These are phyloP conservation scores for Pisolithus orientalis DNA, from an alignment of 768 basidiomycete species.

Conservation along the genomic window DNA sequence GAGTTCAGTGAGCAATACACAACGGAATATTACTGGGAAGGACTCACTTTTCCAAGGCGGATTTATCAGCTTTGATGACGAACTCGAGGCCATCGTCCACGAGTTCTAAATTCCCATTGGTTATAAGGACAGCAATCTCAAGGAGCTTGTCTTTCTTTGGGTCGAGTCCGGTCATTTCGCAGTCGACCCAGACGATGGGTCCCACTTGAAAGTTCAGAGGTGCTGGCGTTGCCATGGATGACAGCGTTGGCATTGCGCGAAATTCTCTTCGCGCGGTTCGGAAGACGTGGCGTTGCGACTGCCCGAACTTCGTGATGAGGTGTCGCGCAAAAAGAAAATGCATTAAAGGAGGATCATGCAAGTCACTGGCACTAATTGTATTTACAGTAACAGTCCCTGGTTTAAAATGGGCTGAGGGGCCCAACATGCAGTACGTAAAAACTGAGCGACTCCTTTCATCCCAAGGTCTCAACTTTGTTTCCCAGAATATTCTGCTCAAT, in stretches of 20 bases:
- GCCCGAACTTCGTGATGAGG: background rate
- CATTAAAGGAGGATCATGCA: background rate
- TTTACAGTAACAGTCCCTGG: too few relatives aligned
- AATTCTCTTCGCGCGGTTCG: background rate
- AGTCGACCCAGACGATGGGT: conserved; percentile 77
- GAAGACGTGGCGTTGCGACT: too few relatives aligned
- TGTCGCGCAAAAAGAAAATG: background rate
- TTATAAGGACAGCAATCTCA: conserved; percentile 83
- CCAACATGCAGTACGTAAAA: too few relatives aligned
- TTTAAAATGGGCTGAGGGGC: too few relatives aligned
- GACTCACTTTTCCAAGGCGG: conserved; percentile 58
- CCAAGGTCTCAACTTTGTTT: too few relatives aligned
- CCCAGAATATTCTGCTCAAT: too few relatives aligned
- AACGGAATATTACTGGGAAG: background rate
- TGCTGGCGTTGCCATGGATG: conserved; percentile 10
- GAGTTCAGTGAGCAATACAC: background rate
- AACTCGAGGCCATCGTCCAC: conserved; percentile 80
- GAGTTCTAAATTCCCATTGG: conserved; percentile 72
- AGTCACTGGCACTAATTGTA: too few relatives aligned
- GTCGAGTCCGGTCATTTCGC: conserved; percentile 76
- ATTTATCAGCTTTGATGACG: conserved; percentile 69
- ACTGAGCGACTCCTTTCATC: too few relatives aligned
- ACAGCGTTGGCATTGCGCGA: background rate
- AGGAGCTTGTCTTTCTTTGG: conserved; percentile 57
- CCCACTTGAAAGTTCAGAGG: conserved; percentile 47